phyloP scores from a whole-genome alignment of 2,329 filamentous ascomycete genomes.

The Myriosclerotinia duriaeana region DNA sequence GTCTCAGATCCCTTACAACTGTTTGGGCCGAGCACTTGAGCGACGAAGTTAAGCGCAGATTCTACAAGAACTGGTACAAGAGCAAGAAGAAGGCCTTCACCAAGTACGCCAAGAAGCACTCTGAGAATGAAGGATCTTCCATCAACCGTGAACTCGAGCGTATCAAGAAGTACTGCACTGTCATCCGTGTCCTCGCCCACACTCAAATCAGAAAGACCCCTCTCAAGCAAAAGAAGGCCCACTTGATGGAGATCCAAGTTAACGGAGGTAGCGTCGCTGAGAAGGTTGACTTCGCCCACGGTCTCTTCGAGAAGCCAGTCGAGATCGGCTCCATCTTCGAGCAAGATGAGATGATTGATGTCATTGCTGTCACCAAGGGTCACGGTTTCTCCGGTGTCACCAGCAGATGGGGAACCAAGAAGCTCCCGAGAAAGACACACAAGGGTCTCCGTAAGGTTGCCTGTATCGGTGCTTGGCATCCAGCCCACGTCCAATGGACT shows the following conservation, averaged over 20 bases:
- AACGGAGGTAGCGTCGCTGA: constrained; percentile 95
- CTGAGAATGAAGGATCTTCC: constrained; percentile 83
- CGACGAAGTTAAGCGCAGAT: constrained; percentile 98
- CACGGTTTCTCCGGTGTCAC: constrained; percentile 98
- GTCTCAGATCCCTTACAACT: constrained; percentile 98
- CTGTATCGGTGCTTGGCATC: constrained; percentile 99
- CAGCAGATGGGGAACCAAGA: constrained; percentile 98
- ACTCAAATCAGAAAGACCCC: constrained; percentile 99
- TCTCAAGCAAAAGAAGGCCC: constrained; percentile 99
- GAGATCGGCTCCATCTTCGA: constrained; percentile 93
- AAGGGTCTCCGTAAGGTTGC: constrained; percentile 99
- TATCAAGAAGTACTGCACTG: constrained; percentile 99
- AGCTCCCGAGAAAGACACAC: constrained; percentile 99
- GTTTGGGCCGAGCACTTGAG: constrained; percentile 99
- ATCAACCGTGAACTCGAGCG: constrained; percentile 98
- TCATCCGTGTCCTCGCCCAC: constrained; percentile 98
- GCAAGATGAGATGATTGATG: constrained; percentile 99
- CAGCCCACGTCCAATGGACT: constrained; percentile 99
- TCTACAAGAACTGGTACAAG: constrained; percentile 99
- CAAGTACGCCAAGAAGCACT: constrained; percentile 99
- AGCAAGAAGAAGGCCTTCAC: constrained; percentile 99
- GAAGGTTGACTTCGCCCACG: constrained; percentile 95
- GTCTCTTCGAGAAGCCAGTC: constrained; percentile 98
- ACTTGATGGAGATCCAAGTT: constrained; percentile 99
- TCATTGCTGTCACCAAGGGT: constrained; percentile 99